Evolutionary conservation across 2,329 filamentous ascomycete genomes (phyloP), one percentile per base, ranked within the genome.

Genomic region (Botrytis paeoniae): DNA sequence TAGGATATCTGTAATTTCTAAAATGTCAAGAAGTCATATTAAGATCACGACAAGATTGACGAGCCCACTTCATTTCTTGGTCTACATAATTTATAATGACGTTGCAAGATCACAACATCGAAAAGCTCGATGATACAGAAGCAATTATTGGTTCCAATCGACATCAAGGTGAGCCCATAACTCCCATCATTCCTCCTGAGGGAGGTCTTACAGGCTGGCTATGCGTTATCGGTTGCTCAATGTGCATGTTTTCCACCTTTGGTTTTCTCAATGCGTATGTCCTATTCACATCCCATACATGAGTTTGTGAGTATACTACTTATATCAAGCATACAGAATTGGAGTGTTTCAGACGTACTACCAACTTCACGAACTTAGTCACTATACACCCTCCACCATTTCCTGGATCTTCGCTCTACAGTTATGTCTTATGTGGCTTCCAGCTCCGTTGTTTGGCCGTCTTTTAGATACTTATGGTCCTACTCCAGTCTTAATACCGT

Each of bases 381-480:
- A 68, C 12, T 71, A 73, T 32, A 71, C 71, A 7, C 60, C 73
- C 4, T 71, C 54, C 3, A 57, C 25, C 6, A 69, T 70, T 14
- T 69, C 71, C 12, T 72, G 71, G 71, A 73, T 69, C 20, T 64
- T 70, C 18, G 69, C 68, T 8, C 35, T 74, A 14, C 71, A 73
- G 29, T 8, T 70, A 63, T 73, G 48, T 60, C 60, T 73, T 3
- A 74, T 74, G 73, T 74, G 64, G 48, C n/a, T 73, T n/a, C 76
- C 85, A 75, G 89, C 89, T 0, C 88, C 89, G 0, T 76, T 92
- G 14, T 85, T 91, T 22, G 91, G 91, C 2, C 87, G 86, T 60
- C 62, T 91, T 0, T 90, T 86, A 75, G 91, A 93, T 77, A 86
- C 83, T 90, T 86, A 48, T 35, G 91, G 91, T 0, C 89, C 90